Evolutionary conservation across 2,329 filamentous ascomycete species (phyloP).

Genomic region (Pyrenophora teres): DNA sequence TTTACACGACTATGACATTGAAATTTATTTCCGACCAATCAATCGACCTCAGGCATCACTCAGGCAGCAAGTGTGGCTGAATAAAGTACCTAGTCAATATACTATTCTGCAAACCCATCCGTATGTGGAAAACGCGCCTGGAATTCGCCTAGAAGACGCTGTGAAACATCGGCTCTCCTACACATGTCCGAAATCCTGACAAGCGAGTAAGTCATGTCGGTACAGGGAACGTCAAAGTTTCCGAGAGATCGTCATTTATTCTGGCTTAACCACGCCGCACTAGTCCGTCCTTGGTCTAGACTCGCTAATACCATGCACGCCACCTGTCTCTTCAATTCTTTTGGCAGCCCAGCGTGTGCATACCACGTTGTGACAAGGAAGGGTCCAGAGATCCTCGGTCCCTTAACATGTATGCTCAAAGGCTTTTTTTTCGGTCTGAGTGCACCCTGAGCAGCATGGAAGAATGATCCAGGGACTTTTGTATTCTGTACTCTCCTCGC

Average conservation of each 20-base stretch:
- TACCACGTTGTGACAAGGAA: background rate
- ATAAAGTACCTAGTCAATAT: no score
- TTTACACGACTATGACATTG: no score
- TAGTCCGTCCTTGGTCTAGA: constrained; percentile 12
- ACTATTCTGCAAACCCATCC: background rate
- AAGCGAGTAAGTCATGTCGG: background rate
- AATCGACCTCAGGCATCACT: no score
- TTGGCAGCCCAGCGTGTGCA: background rate
- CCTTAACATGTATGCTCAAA: background rate
- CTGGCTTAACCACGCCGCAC: background rate
- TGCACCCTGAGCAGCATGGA: no score
- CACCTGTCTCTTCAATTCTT: constrained; percentile 4
- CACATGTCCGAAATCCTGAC: background rate
- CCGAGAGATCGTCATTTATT: constrained; percentile 7
- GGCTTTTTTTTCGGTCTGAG: background rate
- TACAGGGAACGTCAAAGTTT: constrained; percentile 6
- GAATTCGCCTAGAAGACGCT: background rate
- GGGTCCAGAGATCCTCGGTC: background rate
- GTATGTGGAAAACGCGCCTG: background rate
- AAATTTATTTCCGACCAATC: no score
- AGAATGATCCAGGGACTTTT: background rate
- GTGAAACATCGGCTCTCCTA: constrained; percentile 13
- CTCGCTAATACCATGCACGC: background rate
- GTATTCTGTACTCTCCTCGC: background rate
- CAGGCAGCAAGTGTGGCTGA: no score